A percentile compares a stretch with the other conserved stretches of the same genome.
These are phyloP conservation scores for Chimonanthus praecox DNA, from an alignment of 164 flowering plant genomes.

Conservation along the genomic window DNA sequence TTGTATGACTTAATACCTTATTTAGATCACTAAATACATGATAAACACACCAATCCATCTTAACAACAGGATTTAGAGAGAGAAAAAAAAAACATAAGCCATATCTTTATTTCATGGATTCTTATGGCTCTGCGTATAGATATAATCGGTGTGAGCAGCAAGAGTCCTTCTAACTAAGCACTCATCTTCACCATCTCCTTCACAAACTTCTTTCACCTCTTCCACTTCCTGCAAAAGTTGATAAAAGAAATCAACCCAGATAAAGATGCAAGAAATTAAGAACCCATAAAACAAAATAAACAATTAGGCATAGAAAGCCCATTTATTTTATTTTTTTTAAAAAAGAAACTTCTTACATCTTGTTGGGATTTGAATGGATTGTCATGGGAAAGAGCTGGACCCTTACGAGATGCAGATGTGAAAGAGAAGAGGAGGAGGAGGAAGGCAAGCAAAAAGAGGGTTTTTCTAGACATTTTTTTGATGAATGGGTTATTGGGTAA, in stretches of 20 bases:
- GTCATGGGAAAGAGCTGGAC: not conserved
- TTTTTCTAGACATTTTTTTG: not conserved
- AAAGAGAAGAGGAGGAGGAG: not conserved
- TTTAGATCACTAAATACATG: too few relatives aligned
- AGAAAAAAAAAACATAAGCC: not conserved
- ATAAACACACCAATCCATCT: not conserved
- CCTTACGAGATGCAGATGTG: not conserved
- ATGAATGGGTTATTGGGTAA: not conserved
- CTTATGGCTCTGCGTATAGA: slow-evolving; percentile 10
- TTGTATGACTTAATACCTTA: too few relatives aligned
- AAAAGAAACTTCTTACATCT: not conserved
- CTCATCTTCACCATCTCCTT: slow-evolving; percentile 24
- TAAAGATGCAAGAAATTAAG: not conserved
- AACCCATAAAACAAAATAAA: not conserved
- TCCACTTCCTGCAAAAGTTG: not conserved
- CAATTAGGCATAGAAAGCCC: too few relatives aligned
- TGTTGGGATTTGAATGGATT: not conserved
- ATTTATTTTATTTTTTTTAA: too few relatives aligned
- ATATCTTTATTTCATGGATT: not conserved
- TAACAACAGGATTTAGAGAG: not conserved
- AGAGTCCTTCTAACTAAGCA: slow-evolving; percentile 40
- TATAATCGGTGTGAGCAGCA: slow-evolving; percentile 38
- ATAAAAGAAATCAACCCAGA: not conserved
- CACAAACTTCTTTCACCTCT: slow-evolving; percentile 12
- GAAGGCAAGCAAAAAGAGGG: not conserved